Evolutionary conservation across 345 rosid genomes (phyloP), one percentile per base, ranked within the genome.

Genomic region (Citrus reticulata): DNA sequence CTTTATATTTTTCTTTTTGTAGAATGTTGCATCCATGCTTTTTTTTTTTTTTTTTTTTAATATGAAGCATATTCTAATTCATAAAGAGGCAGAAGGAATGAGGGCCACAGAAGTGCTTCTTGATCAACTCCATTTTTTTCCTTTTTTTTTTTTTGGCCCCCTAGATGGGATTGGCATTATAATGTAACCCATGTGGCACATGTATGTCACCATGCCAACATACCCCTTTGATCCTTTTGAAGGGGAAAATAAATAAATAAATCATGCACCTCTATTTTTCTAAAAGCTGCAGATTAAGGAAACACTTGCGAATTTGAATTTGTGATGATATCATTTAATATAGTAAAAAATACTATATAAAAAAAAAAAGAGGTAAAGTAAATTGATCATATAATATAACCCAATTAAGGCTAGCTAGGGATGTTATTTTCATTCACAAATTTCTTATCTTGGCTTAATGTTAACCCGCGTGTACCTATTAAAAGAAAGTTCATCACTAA

Each of bases 151-250:
- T 49, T 60, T 37, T 37, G 0, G 6, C 0, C 2, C 9, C 25
- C 8, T 5, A 60, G 37, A 25, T 42, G 37, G n/a, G 11, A 17
- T 74, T 61, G 68, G 6, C 57, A 37, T 46, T 24, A 32, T 55
- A 51, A 25, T 54, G 73, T 67, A 76, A 67, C 72, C 79, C 73
- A 76, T 67, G 79, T 67, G 79, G n/a, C 66, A 66, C 64, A 67
- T 67, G 72, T 54, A 19, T 49, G 37, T 32, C 78, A 75, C 68
- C 13, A 64, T 65, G 34, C 51, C 62, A 19, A 14, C 40, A 22
- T 9, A 60, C 37, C 55, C 76, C 59, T 4, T 34, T 9, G 3
- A 46, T 46, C 3, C 34, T 63, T 54, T 54, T 17, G 4, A 51
- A 51, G 2, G 1, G 2, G 19, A 49, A 49, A 51, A 51, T 14